A percentile compares a stretch with the other conserved stretches of the same genome.
phyloP scores from a whole-genome alignment of 2,329 filamentous ascomycete species.

The Macrophomina phaseolina region DNA sequence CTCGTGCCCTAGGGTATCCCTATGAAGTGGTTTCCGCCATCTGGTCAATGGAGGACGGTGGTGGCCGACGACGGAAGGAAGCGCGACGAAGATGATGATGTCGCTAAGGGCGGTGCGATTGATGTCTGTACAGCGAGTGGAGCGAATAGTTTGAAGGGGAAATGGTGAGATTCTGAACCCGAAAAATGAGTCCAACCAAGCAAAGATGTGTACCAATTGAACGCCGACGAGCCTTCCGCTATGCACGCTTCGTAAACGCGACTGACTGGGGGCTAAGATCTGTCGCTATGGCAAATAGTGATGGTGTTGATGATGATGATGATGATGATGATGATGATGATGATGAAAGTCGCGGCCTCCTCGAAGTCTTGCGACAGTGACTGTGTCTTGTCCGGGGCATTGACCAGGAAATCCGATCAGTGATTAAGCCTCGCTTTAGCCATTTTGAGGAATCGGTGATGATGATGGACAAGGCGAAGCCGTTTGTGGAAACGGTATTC shows the following conservation, averaged over 20 bases:
- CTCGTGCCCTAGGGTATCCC: slow-evolving; percentile 26
- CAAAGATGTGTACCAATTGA: slow-evolving; percentile 15
- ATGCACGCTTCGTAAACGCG: slow-evolving; percentile 29
- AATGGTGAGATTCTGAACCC: slow-evolving; percentile 13
- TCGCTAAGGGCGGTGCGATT: slow-evolving; percentile 25
- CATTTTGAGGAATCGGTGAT: slow-evolving; percentile 6
- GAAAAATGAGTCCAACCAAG: slow-evolving; percentile 22
- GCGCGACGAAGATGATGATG: slow-evolving; percentile 20
- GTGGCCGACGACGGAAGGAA: slow-evolving; percentile 14
- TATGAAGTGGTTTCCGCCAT: slow-evolving; percentile 22
- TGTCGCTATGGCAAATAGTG: slow-evolving; percentile 6
- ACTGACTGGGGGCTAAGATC: slow-evolving; percentile 7
- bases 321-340: not conserved
- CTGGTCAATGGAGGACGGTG: slow-evolving; percentile 2
- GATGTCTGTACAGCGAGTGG: slow-evolving; percentile 25
- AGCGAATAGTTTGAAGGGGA: slow-evolving; percentile 5
- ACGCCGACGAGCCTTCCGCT: slow-evolving; percentile 27
- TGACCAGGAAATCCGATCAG: slow-evolving; percentile 2
- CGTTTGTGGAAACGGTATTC: not conserved
- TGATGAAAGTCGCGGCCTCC: not conserved
- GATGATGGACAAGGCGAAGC: not conserved
- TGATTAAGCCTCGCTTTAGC: slow-evolving; percentile 13
- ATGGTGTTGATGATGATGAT: not conserved
- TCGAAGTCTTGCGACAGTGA: not conserved
- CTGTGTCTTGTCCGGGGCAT: not conserved